Conservation (phyloP, 202 grass and related monocot genomes). For the Carex arenaria region DNA sequence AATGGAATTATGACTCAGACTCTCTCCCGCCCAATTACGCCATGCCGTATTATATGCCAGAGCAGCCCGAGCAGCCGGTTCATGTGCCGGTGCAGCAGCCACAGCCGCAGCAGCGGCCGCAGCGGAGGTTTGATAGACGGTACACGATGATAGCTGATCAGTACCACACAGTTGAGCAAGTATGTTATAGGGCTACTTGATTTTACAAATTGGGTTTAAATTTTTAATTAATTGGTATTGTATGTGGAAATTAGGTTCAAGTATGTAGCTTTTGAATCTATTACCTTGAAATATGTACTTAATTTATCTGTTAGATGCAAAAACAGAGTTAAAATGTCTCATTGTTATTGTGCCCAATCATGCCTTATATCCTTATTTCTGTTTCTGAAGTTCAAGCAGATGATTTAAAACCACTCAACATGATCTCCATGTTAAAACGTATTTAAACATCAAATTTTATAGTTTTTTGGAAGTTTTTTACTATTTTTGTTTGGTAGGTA, state of each 20-base stretch:
- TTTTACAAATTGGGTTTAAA: neutral
- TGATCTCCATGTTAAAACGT: too few relatives aligned
- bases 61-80: neutral
- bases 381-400: too few relatives aligned
- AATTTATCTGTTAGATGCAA: neutral
- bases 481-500: too few relatives aligned
- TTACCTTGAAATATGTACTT: neutral
- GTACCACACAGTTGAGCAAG: slow-evolving; percentile 61
- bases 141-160: slow-evolving; percentile 78
- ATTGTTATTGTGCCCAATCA: too few relatives aligned
- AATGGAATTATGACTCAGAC: too few relatives aligned
- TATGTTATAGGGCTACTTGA: neutral
- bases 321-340: too few relatives aligned
- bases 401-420: too few relatives aligned
- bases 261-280: neutral
- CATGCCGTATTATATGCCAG: slow-evolving; percentile 34
- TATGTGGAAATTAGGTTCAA: neutral
- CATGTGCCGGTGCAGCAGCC: neutral
- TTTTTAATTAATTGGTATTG: neutral
- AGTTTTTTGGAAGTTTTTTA: too few relatives aligned
- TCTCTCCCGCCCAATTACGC: slow-evolving; percentile 31
- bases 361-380: too few relatives aligned
- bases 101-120: neutral
- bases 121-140: slow-evolving; percentile 43
- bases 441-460: too few relatives aligned